These are phyloP conservation scores for Agaricus sinodeliciosus DNA, from an alignment of 768 basidiomycete genomes.

Conservation along the genomic window DNA sequence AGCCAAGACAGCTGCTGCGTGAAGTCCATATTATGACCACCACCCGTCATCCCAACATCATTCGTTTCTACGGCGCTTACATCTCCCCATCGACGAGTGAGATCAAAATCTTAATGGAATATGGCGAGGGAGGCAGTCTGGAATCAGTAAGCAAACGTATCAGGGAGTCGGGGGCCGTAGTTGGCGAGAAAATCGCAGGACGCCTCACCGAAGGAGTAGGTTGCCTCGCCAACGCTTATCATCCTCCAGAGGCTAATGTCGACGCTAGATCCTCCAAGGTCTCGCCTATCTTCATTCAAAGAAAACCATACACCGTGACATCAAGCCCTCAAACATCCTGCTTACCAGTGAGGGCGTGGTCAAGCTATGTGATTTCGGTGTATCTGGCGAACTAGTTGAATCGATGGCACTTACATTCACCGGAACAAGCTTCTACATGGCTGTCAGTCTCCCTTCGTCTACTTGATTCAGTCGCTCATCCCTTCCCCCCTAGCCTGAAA, in stretches of 20 bases:
- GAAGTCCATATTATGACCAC: constrained; percentile 88
- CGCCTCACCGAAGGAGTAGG: constrained; percentile 89
- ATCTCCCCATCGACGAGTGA: constrained; percentile 83
- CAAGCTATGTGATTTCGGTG: constrained; percentile 94
- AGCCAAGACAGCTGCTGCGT: constrained; percentile 84
- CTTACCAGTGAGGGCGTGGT: constrained; percentile 85
- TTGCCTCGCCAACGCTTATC: constrained; percentile 14
- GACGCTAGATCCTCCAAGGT: constrained; percentile 73
- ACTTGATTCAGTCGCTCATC: neutral
- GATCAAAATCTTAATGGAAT: constrained; percentile 95
- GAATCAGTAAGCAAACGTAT: constrained; percentile 86
- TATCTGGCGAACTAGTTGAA: constrained; percentile 91
- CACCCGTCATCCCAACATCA: constrained; percentile 82
- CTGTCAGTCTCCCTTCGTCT: constrained; percentile 51
- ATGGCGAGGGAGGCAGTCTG: constrained; percentile 79
- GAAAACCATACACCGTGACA: constrained; percentile 93
- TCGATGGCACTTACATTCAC: constrained; percentile 94
- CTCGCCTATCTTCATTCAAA: constrained; percentile 86
- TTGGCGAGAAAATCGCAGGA: constrained; percentile 85
- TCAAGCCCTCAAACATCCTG: constrained; percentile 91
- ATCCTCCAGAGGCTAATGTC: constrained; percentile 12
- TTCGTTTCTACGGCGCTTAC: constrained; percentile 89
- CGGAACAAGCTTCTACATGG: constrained; percentile 98
- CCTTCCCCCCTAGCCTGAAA: constrained; percentile 63
- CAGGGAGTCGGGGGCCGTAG: constrained; percentile 68